Evolutionary conservation across 306 rosid species (phyloP), one percentile per base, ranked within the genome.

Genomic region (Citrullus mucosospermus): DNA sequence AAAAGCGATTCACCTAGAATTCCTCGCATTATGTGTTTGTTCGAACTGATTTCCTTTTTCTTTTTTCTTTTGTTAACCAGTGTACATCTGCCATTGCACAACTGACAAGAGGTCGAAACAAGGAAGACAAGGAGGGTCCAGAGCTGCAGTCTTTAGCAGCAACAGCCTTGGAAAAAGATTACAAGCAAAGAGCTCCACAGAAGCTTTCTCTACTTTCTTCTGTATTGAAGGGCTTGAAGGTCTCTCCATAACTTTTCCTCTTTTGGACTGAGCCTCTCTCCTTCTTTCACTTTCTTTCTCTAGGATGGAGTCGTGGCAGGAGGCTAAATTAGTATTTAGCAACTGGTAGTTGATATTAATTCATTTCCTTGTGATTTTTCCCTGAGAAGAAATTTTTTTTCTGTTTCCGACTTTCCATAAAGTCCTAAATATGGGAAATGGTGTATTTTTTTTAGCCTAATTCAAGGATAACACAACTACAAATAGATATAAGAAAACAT

Each of bases 101-200:
- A 81, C 87, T 90, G 61, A 80, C 92, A 0, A 91, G 89, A 83
- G 99, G 97, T 43, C 87, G 89, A 89, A 96, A 76, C 90, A 93
- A 85, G 90, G 98, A 96, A 60, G 99, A 96, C 34, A 96, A 92
- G 77, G 98, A 96, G 80, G 89, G 92, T 80, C 79, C 93, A 7
- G 96, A 88, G 84, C 85, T 96, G 56, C 99, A 88, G 50, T 88
- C 96, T 82, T 85, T 96, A 73, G 93, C 93, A 32, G 94, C 85
- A 79, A 80, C 85, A 78, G 98, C 88, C 0, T 84, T 96, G 89
- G 96, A 93, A 96, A 91, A 91, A 83, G 96, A 92, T 71, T 93
- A 90, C 90, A 96, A 86, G 89, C 97, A 93, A 84, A 96, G 91
- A 87, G 93, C 99, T 77, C 96, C 98, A 0, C 96, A 84, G 71